Evolutionary conservation across 1,284 basidiomycete genomes (phyloP).

Genomic region (Naganishia albida): DNA sequence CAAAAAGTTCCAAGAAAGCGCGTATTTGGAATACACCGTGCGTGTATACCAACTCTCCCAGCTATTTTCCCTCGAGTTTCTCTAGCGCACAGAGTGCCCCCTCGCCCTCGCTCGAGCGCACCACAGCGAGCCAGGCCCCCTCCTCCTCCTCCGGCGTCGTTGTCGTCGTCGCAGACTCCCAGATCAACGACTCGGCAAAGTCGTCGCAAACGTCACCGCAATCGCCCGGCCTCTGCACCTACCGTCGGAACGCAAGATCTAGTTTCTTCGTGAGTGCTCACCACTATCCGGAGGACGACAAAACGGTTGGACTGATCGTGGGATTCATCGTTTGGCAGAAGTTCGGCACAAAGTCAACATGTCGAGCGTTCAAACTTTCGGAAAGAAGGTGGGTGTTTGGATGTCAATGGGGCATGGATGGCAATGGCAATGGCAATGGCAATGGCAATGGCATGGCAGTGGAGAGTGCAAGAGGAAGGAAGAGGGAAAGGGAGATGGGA

Average conservation of each 20-base stretch:
- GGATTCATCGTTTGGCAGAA: slow-evolving; percentile 22
- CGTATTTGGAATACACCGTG: no score
- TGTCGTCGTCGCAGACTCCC: not conserved
- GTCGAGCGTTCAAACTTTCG: slow-evolving; percentile 87
- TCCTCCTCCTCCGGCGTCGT: no score
- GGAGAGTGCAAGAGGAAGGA: not conserved
- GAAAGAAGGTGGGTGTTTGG: slow-evolving; percentile 77
- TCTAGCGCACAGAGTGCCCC: no score
- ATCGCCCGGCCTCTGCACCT: slow-evolving; percentile 17
- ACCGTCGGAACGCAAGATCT: slow-evolving; percentile 29
- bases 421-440: slow-evolving; percentile 6
- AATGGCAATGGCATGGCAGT: not conserved
- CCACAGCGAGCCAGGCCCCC: no score
- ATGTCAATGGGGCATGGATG: not conserved
- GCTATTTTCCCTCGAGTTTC: no score
- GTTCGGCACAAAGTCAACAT: slow-evolving; percentile 32
- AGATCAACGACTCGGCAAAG: slow-evolving; percentile 10
- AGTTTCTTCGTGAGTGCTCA: slow-evolving; percentile 23
- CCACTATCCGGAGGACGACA: not conserved
- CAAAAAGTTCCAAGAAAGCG: no score
- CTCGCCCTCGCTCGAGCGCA: no score
- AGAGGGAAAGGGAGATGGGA: slow-evolving; percentile 1
- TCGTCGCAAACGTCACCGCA: not conserved
- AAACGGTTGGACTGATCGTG: not conserved
- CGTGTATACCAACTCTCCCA: no score